A percentile compares a stretch with the other conserved stretches of the same genome.
Conservation (phyloP, 768 basidiomycete genomes). For the Scleroderma citrinum region DNA sequence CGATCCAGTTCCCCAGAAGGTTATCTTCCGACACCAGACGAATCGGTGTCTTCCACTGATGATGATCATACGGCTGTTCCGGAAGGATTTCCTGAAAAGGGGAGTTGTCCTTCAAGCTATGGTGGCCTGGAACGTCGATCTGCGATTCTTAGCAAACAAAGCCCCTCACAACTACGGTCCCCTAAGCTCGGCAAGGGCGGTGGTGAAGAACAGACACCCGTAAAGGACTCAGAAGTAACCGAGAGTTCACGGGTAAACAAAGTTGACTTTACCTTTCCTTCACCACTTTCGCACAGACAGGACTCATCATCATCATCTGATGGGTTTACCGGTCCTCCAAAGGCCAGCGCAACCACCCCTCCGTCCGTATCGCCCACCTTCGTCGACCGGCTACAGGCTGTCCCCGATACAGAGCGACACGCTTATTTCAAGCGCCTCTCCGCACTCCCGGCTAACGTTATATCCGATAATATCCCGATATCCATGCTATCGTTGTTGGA, state of each 20-base stretch:
- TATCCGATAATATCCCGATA: constrained; percentile 62
- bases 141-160: constrained; percentile 61
- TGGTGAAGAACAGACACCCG: constrained; percentile 20
- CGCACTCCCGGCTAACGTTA: constrained; percentile 55
- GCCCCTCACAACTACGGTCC: constrained; percentile 75
- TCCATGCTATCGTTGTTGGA: constrained; percentile 71
- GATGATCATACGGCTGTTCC: constrained; percentile 32
- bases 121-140: constrained; percentile 32
- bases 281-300: constrained; percentile 37
- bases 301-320: constrained; percentile 42
- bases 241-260: constrained; percentile 10
- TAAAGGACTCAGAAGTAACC: constrained; percentile 12
- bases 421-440: constrained; percentile 95
- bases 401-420: constrained; percentile 72
- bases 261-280: constrained; percentile 33
- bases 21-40: constrained; percentile 53
- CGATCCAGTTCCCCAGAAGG: constrained; percentile 49
- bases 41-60: constrained; percentile 46
- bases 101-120: constrained; percentile 47
- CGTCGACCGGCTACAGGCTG: constrained; percentile 30
- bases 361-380: constrained; percentile 36
- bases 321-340: constrained; percentile 16
- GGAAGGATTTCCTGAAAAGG: constrained; percentile 32
- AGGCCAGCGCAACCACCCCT: constrained; percentile 25
- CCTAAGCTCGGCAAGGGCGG: constrained; percentile 31